These are phyloP conservation scores for Cyclotella baltica DNA, from an alignment of 108 stramenopile species.

Conservation along the genomic window DNA sequence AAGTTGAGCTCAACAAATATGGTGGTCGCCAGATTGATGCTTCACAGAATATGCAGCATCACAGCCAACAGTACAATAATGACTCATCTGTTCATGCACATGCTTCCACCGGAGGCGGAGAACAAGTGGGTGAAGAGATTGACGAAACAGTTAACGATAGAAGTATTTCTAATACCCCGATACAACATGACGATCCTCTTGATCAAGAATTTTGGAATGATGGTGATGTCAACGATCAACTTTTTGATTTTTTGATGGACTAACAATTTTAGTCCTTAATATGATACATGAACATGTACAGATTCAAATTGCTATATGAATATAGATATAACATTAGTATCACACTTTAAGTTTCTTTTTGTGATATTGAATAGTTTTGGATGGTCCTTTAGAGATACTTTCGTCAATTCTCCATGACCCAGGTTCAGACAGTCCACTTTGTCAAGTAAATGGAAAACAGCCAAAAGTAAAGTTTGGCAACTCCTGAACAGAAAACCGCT, in stretches of 20 bases:
- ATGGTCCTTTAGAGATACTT: too few relatives aligned
- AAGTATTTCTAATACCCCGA: not conserved
- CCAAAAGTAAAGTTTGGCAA: too few relatives aligned
- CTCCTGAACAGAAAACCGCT: too few relatives aligned
- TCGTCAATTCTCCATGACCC: too few relatives aligned
- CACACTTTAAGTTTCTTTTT: too few relatives aligned
- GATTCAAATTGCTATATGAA: too few relatives aligned
- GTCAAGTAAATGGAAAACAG: too few relatives aligned
- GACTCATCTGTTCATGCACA: not conserved
- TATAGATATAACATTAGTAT: too few relatives aligned
- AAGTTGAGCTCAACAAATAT: constrained; percentile 79
- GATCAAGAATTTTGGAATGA: constrained; percentile 76
- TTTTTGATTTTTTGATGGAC: constrained; percentile 89
- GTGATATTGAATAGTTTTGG: too few relatives aligned
- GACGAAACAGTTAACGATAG: constrained; percentile 22
- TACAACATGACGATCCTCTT: constrained; percentile 15
- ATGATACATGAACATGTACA: too few relatives aligned
- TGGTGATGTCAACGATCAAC: constrained; percentile 77
- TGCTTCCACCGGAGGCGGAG: not conserved
- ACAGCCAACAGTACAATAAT: not conserved
- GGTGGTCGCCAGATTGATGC: constrained; percentile 14
- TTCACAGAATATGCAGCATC: not conserved
- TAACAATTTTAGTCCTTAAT: too few relatives aligned
- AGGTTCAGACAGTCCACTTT: too few relatives aligned
- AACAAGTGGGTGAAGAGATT: not conserved